Evolutionary conservation across 2,329 filamentous ascomycete genomes (phyloP).

Genomic region (Lasiodiplodia sp.): DNA sequence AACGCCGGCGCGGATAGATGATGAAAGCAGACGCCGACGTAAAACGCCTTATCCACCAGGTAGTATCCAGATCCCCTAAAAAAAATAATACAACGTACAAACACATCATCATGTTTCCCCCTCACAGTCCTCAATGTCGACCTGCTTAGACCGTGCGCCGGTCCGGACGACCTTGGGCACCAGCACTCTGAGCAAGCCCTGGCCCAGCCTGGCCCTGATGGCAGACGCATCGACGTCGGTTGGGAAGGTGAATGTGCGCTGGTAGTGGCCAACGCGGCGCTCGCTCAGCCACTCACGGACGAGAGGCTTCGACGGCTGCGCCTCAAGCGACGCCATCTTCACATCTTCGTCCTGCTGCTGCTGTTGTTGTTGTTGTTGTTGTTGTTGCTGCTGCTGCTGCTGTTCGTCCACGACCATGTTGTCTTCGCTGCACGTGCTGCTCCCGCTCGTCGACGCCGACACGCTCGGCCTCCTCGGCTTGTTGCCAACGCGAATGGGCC

Average conservation of each 20-base stretch:
- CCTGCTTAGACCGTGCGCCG: background rate
- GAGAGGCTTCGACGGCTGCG: slow-evolving; percentile 25
- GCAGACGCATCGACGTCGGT: slow-evolving; percentile 30
- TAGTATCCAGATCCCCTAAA: background rate
- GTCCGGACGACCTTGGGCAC: slow-evolving; percentile 30
- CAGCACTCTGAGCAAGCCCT: slow-evolving; percentile 30
- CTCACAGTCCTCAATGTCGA: slow-evolving; percentile 28
- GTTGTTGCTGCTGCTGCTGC: slow-evolving; percentile 28
- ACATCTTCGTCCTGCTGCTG: background rate
- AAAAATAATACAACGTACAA: background rate
- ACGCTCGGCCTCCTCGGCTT: slow-evolving; percentile 35
- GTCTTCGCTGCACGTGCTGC: slow-evolving; percentile 34
- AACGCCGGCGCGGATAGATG: background rate
- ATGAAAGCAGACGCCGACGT: background rate
- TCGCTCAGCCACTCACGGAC: slow-evolving; percentile 32
- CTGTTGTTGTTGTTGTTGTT: background rate
- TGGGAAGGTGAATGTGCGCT: slow-evolving; percentile 32
- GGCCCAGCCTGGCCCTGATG: slow-evolving; percentile 28
- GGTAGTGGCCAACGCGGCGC: slow-evolving; percentile 30
- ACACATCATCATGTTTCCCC: background rate
- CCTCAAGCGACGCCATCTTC: background rate
- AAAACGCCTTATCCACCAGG: background rate
- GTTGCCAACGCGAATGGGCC: slow-evolving; percentile 27
- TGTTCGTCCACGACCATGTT: slow-evolving; percentile 34
- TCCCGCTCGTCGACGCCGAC: slow-evolving; percentile 5